phyloP scores from a whole-genome alignment of 1,284 basidiomycete genomes.

The Quambalaria eucalypti region DNA sequence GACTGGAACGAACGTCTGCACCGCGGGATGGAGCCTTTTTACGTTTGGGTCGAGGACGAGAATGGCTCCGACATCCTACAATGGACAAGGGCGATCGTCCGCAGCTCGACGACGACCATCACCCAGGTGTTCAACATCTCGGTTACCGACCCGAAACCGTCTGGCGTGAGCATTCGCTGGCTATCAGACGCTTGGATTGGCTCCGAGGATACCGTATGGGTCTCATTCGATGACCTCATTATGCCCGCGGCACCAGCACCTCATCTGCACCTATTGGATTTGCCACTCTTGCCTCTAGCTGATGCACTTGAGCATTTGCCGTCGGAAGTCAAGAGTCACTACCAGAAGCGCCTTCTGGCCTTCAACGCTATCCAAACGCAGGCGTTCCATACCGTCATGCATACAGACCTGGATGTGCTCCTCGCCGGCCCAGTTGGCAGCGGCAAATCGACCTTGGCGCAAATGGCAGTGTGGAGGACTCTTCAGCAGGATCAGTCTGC shows the following conservation, averaged over 20 bases:
- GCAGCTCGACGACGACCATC: constrained; percentile 55
- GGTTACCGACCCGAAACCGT: constrained; percentile 38
- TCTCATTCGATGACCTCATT: constrained; percentile 62
- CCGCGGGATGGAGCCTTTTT: constrained; percentile 74
- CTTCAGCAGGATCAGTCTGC: constrained; percentile 35
- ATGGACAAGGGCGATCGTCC: constrained; percentile 55
- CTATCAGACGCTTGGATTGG: constrained; percentile 92
- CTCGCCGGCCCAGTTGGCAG: constrained; percentile 70
- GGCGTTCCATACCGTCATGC: constrained; percentile 70
- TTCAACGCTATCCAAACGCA: constrained; percentile 88
- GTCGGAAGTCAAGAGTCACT: constrained; percentile 48
- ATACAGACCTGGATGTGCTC: constrained; percentile 65
- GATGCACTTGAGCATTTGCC: neutral
- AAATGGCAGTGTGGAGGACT: constrained; percentile 63
- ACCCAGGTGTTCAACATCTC: constrained; percentile 68
- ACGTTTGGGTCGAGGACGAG: constrained; percentile 89
- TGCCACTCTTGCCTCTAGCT: constrained; percentile 61
- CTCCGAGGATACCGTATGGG: constrained; percentile 64
- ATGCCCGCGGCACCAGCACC: constrained; percentile 65
- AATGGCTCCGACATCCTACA: constrained; percentile 74
- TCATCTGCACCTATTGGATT: constrained; percentile 64
- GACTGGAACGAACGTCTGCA: constrained; percentile 76
- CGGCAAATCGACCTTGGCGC: constrained; percentile 71
- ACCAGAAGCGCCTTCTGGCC: constrained; percentile 49
- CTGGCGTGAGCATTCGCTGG: constrained; percentile 57